Base-by-base conservation (phyloP, 2,329 filamentous ascomycete species). In the Cercospora berteroae region DNA sequence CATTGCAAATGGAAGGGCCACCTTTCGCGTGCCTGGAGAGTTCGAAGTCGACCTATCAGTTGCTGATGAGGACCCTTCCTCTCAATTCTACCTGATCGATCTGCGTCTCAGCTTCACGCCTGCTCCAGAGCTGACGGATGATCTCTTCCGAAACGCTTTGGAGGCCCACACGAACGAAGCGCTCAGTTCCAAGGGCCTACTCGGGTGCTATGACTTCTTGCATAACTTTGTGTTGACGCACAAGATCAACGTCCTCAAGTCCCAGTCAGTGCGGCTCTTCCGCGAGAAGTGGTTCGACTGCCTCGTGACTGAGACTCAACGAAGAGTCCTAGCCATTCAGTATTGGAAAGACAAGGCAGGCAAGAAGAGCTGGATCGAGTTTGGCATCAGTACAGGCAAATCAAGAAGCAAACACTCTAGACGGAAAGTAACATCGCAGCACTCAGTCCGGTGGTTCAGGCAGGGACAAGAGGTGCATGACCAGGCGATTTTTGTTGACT, bases 31-130 rank as follows among this genome's bases (percentile, higher is more conserved):
- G 1, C 82, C 87, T 2, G 87, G 87, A 63, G 94, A 98, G 78
- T 97, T 97, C 74, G 94, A 98, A 78, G 87, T 98, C 20, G 95
- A 98, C 77, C 85, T 99, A 61, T 94, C 93, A 0, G 91, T 98
- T 70, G 92, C 91, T 18, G 90, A 94, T 72, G 94, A 98, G 76
- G 90, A 95, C 71, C 87, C 89, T 18, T 84, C 88, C 33, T 90
- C 91, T 63, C 94, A 96, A 74, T 96, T 96, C 76, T 97, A 91
- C 84, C 97, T 98, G 76, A 91, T 98, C 69, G 94, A 98, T 78
- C 89, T 98, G 74, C 88, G 94, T 67, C 93, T 96, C 73, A 82
- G 89, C 13, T 99, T 96, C 77, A 84, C 83, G 8, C 94, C 94
- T 7, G 82, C 85, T 0, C 85, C 90, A 0, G 80, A 72, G 5